Percentiles rank a stretch among this genome's conserved stretches.
Evolutionary conservation across 345 rosid genomes (phyloP).

Genomic region (Triadica sebifera): DNA sequence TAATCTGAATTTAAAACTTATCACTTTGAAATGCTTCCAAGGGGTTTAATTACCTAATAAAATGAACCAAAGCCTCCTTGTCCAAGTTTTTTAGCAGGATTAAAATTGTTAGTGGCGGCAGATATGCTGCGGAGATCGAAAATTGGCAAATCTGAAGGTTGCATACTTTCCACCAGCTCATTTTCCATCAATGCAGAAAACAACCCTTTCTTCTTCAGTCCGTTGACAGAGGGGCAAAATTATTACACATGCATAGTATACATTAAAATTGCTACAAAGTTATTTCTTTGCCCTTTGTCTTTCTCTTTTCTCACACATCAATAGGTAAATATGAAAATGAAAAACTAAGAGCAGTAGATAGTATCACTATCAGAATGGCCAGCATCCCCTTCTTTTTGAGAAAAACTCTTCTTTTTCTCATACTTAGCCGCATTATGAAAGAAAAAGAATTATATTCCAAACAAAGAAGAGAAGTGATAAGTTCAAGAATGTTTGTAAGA

Average conservation of each 20-base stretch:
- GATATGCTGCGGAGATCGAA: not conserved
- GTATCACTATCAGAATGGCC: too few species aligned
- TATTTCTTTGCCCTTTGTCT: not conserved
- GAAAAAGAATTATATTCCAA: too few species aligned
- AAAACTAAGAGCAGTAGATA: not conserved
- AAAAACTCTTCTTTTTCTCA: too few species aligned
- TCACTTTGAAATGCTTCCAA: not conserved
- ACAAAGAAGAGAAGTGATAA: too few species aligned
- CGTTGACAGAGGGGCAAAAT: not conserved
- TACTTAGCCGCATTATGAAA: too few species aligned
- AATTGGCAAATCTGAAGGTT: not conserved
- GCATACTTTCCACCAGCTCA: not conserved
- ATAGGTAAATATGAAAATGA: not conserved
- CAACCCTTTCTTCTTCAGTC: not conserved
- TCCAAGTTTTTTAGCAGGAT: not conserved
- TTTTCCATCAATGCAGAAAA: not conserved
- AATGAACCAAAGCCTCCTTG: slow-evolving; percentile 1
- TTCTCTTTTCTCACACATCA: not conserved
- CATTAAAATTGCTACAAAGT: not conserved
- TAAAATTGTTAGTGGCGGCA: not conserved
- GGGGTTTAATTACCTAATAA: not conserved
- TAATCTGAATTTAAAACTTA: not conserved
- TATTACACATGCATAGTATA: too few species aligned
- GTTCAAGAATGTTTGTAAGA: too few species aligned
- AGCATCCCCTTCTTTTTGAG: too few species aligned